phyloP scores from a whole-genome alignment of 306 rosid species.

The Mimosa pudica region DNA sequence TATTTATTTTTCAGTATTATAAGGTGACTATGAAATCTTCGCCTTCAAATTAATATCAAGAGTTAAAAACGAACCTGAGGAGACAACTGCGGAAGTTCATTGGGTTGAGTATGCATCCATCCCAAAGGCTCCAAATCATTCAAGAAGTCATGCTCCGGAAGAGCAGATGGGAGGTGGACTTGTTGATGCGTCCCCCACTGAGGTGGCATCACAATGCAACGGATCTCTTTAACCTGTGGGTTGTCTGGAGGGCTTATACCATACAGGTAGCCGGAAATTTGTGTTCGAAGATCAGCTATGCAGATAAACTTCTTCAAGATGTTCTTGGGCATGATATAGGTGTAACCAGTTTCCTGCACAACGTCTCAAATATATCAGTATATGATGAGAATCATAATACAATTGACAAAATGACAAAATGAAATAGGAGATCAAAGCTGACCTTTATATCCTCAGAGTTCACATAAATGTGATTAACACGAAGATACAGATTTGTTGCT shows the following conservation, averaged over 20 bases:
- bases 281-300: slow-evolving; percentile 96
- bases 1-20: neutral
- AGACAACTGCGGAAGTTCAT: slow-evolving; percentile 96
- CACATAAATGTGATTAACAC: slow-evolving; percentile 96
- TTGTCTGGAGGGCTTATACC: slow-evolving; percentile 98
- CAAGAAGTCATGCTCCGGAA: slow-evolving; percentile 97
- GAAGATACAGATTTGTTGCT: slow-evolving; percentile 92
- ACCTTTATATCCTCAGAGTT: slow-evolving; percentile 99
- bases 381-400: neutral
- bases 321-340: slow-evolving; percentile 98
- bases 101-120: slow-evolving; percentile 99
- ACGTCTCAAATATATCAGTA: slow-evolving; percentile 33
- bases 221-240: slow-evolving; percentile 97
- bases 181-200: slow-evolving; percentile 99
- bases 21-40: neutral
- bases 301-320: slow-evolving; percentile 94
- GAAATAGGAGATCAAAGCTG: slow-evolving; percentile 5
- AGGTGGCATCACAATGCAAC: slow-evolving; percentile 96
- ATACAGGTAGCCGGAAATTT: slow-evolving; percentile 91
- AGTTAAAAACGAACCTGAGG: slow-evolving; percentile 66
- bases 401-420: neutral
- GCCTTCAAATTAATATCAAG: neutral
- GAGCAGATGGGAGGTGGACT: slow-evolving; percentile 91
- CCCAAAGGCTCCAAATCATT: slow-evolving; percentile 97
- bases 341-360: slow-evolving; percentile 98